Percentiles rank a stretch among this genome's conserved stretches.
phyloP scores from a whole-genome alignment of 2,329 filamentous ascomycete species.

The Trichoderma atroviride region DNA sequence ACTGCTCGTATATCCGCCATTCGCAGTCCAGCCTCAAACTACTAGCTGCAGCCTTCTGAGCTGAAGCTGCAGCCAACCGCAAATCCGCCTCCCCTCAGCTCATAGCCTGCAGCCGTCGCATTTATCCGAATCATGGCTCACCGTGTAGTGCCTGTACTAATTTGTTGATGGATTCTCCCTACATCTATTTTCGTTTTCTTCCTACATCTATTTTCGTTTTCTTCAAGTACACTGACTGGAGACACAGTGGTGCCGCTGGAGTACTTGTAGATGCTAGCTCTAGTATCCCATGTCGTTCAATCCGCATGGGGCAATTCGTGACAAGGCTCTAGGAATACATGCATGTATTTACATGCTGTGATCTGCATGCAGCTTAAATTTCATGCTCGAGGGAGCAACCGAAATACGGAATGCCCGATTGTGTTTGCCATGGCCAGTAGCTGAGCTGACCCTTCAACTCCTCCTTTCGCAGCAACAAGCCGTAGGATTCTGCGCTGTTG shows the following conservation, averaged over 20 bases:
- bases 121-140: conserved; percentile 20
- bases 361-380: neutral
- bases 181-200: neutral
- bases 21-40: conserved; percentile 10
- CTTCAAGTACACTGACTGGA: neutral
- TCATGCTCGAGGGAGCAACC: neutral
- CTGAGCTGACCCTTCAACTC: neutral
- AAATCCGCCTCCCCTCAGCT: neutral
- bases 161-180: neutral
- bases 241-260: neutral
- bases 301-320: neutral
- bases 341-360: neutral
- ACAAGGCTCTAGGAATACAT: neutral
- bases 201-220: too few species aligned
- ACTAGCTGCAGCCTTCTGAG: neutral
- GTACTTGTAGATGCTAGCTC: neutral
- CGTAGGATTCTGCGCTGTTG: neutral
- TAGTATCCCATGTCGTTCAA: neutral
- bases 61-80: neutral
- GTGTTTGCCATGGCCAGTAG: neutral
- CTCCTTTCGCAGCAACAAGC: neutral
- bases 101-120: neutral
- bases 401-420: neutral
- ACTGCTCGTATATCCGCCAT: conserved; percentile 22
- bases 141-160: neutral